Base-by-base conservation (phyloP, 176 grass and related monocot species). In the Guadua angustifolia region DNA sequence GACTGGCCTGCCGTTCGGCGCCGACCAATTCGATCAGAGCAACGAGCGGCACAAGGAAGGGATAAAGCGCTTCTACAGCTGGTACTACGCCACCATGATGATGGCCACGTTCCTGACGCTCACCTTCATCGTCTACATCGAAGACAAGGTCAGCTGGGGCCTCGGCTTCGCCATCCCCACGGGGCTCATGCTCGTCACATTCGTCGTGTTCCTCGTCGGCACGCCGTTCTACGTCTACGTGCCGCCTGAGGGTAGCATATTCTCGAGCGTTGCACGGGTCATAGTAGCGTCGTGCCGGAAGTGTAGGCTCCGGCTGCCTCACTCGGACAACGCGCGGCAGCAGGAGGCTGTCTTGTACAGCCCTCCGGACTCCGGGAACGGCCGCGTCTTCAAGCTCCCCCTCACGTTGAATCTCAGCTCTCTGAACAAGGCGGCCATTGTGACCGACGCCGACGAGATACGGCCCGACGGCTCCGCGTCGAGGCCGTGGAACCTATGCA, bases 381-480 rank as follows among this genome's bases (percentile, higher is more conserved):
- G 35, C 63, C 70, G 69, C 7, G 69, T 80, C 22, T 60, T 50
- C 51, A 69, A 2, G 79, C 71, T 87, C 21, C 79, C 42, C 0
- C 86, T 87, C n/a, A 87, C 86, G 53, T 2, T 59, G 86, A 63
- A 87, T 4, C 29, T 87, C 15, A 62, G 79, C 25, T 87, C 82
- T n/a, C 59, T 92, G 39, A 89, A 92, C 87, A 89, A 83, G 79
- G 91, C 91, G 5, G 87, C 87, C 35, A 47, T 89, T 51, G 33
- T 87, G 25, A 87, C 84, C 9, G 76, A 84, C 25, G 84, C 75
- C 74, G 87, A 67, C 38, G 65, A 60, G 71, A 38, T 77, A 16
- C 68, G 82, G 8, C 39, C 77, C 5, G 80, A 89, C 40, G 87
- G 87, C 7, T 33, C 36, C 6, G 69, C 76, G 4, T 45, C 36